Evolutionary conservation across 2,329 filamentous ascomycete species (phyloP).

Genomic region (Claviceps citrina): DNA sequence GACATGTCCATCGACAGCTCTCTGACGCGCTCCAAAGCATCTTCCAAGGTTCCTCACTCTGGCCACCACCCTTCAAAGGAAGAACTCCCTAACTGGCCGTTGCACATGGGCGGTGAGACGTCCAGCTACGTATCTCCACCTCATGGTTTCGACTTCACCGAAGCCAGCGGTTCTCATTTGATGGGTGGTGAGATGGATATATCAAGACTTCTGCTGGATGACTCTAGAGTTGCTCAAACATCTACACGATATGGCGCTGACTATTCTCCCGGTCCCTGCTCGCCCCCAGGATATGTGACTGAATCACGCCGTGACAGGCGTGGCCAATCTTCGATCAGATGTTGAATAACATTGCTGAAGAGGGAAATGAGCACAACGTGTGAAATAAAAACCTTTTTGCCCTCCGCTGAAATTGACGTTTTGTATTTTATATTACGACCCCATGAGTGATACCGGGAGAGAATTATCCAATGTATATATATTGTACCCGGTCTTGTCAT

Average conservation of each 20-base stretch:
- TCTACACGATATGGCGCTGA: constrained; percentile 15
- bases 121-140: constrained; percentile 12
- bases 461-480: background rate
- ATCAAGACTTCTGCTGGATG: constrained; percentile 42
- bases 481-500: background rate
- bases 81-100: constrained; percentile 30
- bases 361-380: no score
- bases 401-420: no score
- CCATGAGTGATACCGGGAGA: background rate
- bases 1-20: constrained; percentile 34
- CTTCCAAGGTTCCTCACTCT: constrained; percentile 23
- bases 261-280: constrained; percentile 11
- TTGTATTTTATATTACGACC: background rate
- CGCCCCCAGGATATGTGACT: constrained; percentile 8
- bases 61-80: constrained; percentile 29
- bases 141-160: constrained; percentile 29
- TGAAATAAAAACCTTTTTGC: no score
- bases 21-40: constrained; percentile 23
- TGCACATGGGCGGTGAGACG: constrained; percentile 19
- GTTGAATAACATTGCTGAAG: constrained; percentile 5
- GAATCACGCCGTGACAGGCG: constrained; percentile 10
- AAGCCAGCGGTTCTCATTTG: constrained; percentile 24
- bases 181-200: constrained; percentile 46
- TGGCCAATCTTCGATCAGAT: constrained; percentile 8
- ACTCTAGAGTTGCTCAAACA: constrained; percentile 20